Evolutionary conservation across 2,329 filamentous ascomycete genomes (phyloP), one percentile per base, ranked within the genome.

Genomic region (Xylogone sp.): DNA sequence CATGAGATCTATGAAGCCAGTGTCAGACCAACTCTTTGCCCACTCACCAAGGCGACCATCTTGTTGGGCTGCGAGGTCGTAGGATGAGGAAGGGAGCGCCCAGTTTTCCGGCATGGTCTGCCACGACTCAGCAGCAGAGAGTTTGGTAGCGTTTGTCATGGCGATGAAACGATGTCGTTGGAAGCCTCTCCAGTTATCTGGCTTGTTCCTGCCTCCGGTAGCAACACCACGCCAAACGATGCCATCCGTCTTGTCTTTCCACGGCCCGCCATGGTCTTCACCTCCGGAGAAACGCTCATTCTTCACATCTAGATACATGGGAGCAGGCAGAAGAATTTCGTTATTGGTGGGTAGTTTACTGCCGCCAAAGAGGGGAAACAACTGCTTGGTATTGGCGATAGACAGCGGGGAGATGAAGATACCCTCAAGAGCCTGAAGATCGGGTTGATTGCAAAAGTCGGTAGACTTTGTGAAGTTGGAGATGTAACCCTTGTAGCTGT

Each of bases 161-260:
- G 72, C 68, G 2, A 83, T 68, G 56, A 83, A 78, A 13, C 80
- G 74, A 58, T 82, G 79, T 16, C 80, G 73, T 48, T 83, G 79
- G 56, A 82, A 82, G 0, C 73, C 71, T 13, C 67, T 72, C 78
- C 79, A 83, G 46, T 75, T 82, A 7, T 75, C 20, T 70, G 67
- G 13, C 69, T 3, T 64, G 57, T 53, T 73, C 67, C 67, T 68
- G 68, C 83, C 84, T 4, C 83, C 84, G 2, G 82, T 84, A 2
- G 81, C 82, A 2, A 81, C 79, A 47, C 84, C 84, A 21, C 84
- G 79, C 84, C 84, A 88, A 27, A 85, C 70, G 24, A 82, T 68
- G 8, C 71, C 71, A 47, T 78, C 69, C 29, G 69, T 69, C 68
- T 88, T 88, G 20, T 74, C 60, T 1, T 70, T 62, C 84, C 85